Conservation (phyloP, 192 early-diverging fungal species). For the Fimicolochytrium jonesii region DNA sequence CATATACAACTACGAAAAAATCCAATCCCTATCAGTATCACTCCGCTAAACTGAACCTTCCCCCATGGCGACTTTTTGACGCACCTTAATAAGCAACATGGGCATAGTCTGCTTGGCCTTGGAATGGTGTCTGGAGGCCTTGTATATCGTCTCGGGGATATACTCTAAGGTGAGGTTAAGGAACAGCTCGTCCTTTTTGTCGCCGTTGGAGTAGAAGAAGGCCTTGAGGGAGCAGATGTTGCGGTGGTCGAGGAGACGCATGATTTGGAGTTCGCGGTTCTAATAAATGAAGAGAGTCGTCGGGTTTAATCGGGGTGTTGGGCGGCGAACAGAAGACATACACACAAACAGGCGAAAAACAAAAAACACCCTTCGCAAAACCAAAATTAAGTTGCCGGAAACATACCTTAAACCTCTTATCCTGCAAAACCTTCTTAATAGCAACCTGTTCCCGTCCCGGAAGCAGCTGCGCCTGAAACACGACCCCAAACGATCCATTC, state of each 20-base stretch:
- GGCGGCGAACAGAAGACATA: too few relatives aligned
- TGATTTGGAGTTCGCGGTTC: slow-evolving; percentile 91
- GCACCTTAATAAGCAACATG: slow-evolving; percentile 81
- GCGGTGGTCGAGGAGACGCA: slow-evolving; percentile 86
- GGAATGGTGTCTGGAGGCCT: slow-evolving; percentile 84
- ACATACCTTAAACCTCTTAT: slow-evolving; percentile 93
- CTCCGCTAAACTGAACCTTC: too few relatives aligned
- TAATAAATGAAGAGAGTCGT: too few relatives aligned
- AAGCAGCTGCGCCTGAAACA: slow-evolving; percentile 88
- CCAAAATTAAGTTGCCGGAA: neutral
- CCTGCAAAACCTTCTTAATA: slow-evolving; percentile 98
- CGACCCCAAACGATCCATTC: slow-evolving; percentile 97
- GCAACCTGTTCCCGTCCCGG: slow-evolving; percentile 79
- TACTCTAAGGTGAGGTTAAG: slow-evolving; percentile 94
- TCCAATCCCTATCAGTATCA: too few relatives aligned
- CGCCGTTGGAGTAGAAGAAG: slow-evolving; percentile 94
- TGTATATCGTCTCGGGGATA: slow-evolving; percentile 94
- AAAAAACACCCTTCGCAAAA: neutral
- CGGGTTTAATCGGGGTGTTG: too few relatives aligned
- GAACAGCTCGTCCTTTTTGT: slow-evolving; percentile 92
- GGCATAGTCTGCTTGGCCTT: slow-evolving; percentile 94
- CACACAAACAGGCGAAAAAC: slow-evolving; percentile 3
- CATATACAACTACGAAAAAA: slow-evolving; percentile 73
- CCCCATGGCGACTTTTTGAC: too few relatives aligned
- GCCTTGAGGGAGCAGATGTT: slow-evolving; percentile 88